Percentiles rank a stretch among this genome's conserved stretches.
phyloP scores from a whole-genome alignment of 2,329 filamentous ascomycete species.

The Fusarium brevicatenulatum region DNA sequence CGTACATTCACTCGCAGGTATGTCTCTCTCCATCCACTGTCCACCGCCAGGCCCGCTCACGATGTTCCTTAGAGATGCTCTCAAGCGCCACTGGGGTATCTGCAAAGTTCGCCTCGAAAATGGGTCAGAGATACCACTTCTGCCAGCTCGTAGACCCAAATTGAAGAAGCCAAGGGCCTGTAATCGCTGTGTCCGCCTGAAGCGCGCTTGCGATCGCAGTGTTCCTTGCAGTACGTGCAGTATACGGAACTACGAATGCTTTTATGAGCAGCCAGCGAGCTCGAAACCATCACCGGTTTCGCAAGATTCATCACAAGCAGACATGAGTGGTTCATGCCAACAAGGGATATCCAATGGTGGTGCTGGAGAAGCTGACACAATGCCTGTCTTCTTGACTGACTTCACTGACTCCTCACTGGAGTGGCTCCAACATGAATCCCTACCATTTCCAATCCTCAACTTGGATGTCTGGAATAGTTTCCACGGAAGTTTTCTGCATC shows the following conservation, averaged over 20 bases:
- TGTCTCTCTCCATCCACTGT: too few species aligned
- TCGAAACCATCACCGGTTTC: background rate
- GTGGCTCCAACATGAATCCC: background rate
- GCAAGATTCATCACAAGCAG: background rate
- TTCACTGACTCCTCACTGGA: too few species aligned
- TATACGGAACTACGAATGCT: background rate
- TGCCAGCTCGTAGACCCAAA: background rate
- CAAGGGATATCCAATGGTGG: accelerated
- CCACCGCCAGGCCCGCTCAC: too few species aligned
- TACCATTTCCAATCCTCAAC: background rate
- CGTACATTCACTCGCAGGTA: background rate
- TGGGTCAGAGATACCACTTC: background rate
- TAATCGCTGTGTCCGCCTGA: background rate
- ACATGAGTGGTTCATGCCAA: accelerated
- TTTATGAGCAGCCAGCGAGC: background rate
- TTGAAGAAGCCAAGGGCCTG: background rate
- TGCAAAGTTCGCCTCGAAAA: background rate
- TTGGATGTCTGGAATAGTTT: background rate
- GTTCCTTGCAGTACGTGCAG: background rate
- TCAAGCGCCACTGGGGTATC: background rate
- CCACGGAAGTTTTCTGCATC: too few species aligned
- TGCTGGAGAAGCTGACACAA: background rate
- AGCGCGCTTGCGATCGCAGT: background rate
- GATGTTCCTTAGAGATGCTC: background rate
- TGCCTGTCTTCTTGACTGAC: background rate